phyloP scores from a whole-genome alignment of 2,329 filamentous ascomycete species.

The Monilinia laxa region DNA sequence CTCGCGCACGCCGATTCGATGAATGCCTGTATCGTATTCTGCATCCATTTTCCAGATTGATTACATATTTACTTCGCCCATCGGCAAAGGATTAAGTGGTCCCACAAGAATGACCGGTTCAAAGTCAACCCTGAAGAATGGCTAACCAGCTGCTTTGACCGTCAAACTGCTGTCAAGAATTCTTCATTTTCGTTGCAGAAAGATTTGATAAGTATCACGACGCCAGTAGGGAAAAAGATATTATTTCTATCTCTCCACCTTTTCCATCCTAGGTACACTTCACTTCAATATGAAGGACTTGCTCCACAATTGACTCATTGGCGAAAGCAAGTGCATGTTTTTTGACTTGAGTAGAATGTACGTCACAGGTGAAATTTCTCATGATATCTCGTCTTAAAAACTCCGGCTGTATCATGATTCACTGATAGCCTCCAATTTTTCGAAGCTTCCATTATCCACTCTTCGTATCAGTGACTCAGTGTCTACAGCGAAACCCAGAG shows the following conservation, averaged over 20 bases:
- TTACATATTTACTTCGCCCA: not conserved
- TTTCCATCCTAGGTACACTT: not conserved
- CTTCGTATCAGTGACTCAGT: conserved; percentile 6
- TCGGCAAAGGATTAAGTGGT: not conserved
- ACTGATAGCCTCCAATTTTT: not conserved
- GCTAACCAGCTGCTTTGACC: not conserved
- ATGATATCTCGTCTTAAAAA: not conserved
- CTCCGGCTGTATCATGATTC: not conserved
- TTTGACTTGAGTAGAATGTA: too few relatives aligned
- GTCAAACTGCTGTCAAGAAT: not conserved
- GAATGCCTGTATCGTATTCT: conserved; percentile 13
- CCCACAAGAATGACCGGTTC: not conserved
- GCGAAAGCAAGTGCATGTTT: too few relatives aligned
- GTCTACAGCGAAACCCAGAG: not conserved
- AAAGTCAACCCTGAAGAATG: not conserved
- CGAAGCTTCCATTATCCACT: not conserved
- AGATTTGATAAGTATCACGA: conserved; percentile 8
- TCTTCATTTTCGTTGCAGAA: not conserved
- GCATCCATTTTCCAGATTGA: not conserved
- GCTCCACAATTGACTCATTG: not conserved
- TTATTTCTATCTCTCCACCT: not conserved
- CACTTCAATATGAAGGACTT: too few relatives aligned
- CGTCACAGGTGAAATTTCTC: too few relatives aligned
- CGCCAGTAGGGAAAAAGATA: not conserved
- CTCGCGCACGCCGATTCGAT: conserved; percentile 5